Conservation (phyloP, 495 filamentous ascomycete species). For the Xylaria longipes region DNA sequence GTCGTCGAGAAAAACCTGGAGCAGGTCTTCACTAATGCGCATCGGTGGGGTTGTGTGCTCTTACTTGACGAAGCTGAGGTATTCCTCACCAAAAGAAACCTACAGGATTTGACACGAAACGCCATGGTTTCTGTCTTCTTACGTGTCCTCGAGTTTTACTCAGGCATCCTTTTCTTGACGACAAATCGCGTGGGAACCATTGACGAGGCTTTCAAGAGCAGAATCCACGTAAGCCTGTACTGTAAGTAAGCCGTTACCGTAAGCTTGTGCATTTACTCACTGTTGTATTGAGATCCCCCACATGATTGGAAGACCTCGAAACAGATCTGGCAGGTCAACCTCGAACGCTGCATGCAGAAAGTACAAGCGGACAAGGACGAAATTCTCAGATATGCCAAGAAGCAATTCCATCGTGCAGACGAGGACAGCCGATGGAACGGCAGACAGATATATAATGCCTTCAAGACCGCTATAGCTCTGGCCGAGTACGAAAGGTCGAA, state of each 20-base stretch:
- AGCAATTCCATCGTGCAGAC: conserved; percentile 20
- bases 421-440: conserved; percentile 47
- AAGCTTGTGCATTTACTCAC: conserved; percentile 47
- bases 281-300: conserved; percentile 61
- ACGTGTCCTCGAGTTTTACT: conserved; percentile 65
- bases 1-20: conserved; percentile 78
- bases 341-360: conserved; percentile 64
- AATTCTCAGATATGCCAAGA: conserved; percentile 31
- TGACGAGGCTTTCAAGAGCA: conserved; percentile 49
- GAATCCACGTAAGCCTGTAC: conserved; percentile 43
- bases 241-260: conserved; percentile 82
- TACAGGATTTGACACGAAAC: conserved; percentile 78
- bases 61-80: conserved; percentile 80
- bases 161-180: conserved; percentile 58
- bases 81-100: conserved; percentile 75
- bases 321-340: conserved; percentile 79
- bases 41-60: conserved; percentile 84
- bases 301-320: conserved; percentile 71
- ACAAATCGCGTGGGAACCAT: conserved; percentile 53
- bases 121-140: conserved; percentile 78
- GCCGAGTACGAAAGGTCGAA: conserved; percentile 32
- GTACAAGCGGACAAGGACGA: conserved; percentile 40
- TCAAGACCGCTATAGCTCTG: conserved; percentile 47
- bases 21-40: conserved; percentile 86
- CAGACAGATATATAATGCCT: conserved; percentile 52